These are phyloP conservation scores for Pythium grandisporangium DNA, from an alignment of 352 stramenopile species.

Conservation along the genomic window DNA sequence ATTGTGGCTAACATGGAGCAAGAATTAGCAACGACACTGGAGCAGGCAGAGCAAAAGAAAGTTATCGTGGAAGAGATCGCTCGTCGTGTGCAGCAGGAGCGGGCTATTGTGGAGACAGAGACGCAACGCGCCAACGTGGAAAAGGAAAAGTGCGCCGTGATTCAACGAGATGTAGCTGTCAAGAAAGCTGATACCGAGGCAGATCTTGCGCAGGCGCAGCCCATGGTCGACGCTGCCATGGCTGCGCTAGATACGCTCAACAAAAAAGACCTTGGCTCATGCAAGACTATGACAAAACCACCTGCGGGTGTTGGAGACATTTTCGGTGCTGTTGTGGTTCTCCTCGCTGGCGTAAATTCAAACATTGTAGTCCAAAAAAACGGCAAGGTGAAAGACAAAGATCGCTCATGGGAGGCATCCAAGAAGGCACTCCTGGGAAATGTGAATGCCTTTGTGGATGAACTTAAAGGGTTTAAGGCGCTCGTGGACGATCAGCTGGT, in stretches of 20 bases:
- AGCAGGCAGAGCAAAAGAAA: constrained; percentile 90
- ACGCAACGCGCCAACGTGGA: constrained; percentile 88
- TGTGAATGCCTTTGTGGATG: constrained; percentile 90
- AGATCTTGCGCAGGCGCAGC: constrained; percentile 61
- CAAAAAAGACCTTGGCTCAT: constrained; percentile 85
- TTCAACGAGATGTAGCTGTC: constrained; percentile 85
- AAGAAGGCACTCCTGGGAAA: constrained; percentile 92
- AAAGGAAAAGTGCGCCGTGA: constrained; percentile 85
- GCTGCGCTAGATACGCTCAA: constrained; percentile 86
- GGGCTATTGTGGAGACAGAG: constrained; percentile 89
- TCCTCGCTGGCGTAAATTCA: constrained; percentile 66
- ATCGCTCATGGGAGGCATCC: constrained; percentile 87
- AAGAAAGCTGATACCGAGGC: constrained; percentile 85
- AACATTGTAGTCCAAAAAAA: constrained; percentile 86
- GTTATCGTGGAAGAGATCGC: constrained; percentile 90
- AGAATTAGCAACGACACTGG: constrained; percentile 84
- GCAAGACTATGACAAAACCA: constrained; percentile 90
- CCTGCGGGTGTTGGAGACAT: constrained; percentile 84
- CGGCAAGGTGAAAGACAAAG: constrained; percentile 91
- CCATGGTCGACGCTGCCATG: constrained; percentile 84
- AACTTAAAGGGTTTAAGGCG: constrained; percentile 79
- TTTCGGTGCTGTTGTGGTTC: constrained; percentile 64
- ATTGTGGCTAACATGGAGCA: constrained; percentile 90
- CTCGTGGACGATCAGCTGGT: constrained; percentile 57
- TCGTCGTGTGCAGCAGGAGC: constrained; percentile 84